Conservation (phyloP, 2,329 filamentous ascomycete species). For the Hypoxylon sp. region DNA sequence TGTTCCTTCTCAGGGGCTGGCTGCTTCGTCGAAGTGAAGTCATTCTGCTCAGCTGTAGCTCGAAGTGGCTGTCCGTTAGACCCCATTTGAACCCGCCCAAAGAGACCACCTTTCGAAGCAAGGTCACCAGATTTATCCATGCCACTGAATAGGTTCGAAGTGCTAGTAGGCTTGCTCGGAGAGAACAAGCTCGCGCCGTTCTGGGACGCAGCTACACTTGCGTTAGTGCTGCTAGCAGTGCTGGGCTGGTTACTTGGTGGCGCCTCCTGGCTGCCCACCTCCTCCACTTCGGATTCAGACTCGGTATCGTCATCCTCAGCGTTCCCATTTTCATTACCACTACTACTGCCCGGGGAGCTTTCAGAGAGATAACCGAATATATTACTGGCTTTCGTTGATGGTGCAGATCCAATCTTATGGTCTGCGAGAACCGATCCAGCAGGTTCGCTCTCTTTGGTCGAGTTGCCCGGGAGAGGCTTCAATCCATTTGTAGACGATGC, state of each 20-base stretch:
- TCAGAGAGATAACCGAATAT: slow-evolving; percentile 72
- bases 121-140: slow-evolving; percentile 38
- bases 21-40: slow-evolving; percentile 28
- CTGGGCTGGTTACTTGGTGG: slow-evolving; percentile 59
- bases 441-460: slow-evolving; percentile 37
- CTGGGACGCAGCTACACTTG: slow-evolving; percentile 55
- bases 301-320: slow-evolving; percentile 61
- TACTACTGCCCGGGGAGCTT: slow-evolving; percentile 67
- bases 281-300: slow-evolving; percentile 58
- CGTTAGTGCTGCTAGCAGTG: slow-evolving; percentile 56
- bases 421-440: slow-evolving; percentile 44
- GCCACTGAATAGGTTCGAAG: slow-evolving; percentile 42
- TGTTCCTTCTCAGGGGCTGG: slow-evolving; percentile 26
- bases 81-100: slow-evolving; percentile 50
- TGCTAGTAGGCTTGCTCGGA: slow-evolving; percentile 45
- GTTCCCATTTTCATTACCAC: slow-evolving; percentile 59
- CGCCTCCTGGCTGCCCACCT: slow-evolving; percentile 57
- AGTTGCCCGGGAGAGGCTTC: slow-evolving; percentile 57
- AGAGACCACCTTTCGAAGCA: slow-evolving; percentile 49
- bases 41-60: slow-evolving; percentile 40
- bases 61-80: slow-evolving; percentile 50
- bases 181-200: slow-evolving; percentile 51
- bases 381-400: slow-evolving; percentile 55
- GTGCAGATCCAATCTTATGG: slow-evolving; percentile 44
- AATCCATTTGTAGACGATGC: slow-evolving; percentile 54